Evolutionary conservation across 768 basidiomycete species (phyloP).

Genomic region (Bullera alba): DNA sequence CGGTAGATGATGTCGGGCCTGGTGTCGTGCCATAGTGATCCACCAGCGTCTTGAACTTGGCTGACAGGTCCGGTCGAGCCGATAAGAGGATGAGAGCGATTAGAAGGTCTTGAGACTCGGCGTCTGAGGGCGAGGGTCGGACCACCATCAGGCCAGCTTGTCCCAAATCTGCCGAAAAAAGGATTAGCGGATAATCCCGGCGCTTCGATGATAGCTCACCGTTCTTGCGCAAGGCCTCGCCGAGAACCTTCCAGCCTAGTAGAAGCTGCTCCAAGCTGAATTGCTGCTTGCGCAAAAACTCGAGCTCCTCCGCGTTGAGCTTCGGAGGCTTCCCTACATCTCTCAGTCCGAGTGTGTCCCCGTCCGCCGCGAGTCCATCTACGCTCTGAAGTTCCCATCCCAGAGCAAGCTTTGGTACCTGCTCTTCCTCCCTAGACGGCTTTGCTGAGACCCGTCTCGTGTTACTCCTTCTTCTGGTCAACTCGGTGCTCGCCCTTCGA

Average conservation of each 20-base stretch:
- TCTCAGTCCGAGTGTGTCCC: conserved; percentile 3
- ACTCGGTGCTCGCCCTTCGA: conserved; percentile 5
- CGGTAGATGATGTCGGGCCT: too few relatives aligned
- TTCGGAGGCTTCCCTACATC: conserved; percentile 10
- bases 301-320: conserved; percentile 11
- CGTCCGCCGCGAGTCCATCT: neutral
- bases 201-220: conserved; percentile 11
- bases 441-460: neutral
- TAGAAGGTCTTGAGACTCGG: conserved; percentile 6
- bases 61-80: conserved; percentile 5
- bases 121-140: neutral
- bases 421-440: neutral
- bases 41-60: conserved; percentile 18
- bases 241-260: conserved; percentile 19
- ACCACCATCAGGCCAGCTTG: conserved; percentile 10
- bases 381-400: neutral
- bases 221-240: conserved; percentile 10
- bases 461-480: conserved; percentile 1
- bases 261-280: conserved; percentile 15
- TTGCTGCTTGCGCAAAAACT: conserved; percentile 5
- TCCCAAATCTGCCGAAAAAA: neutral
- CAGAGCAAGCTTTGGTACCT: conserved; percentile 10
- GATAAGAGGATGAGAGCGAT: conserved; percentile 10
- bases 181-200: neutral
- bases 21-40: conserved; percentile 4